phyloP scores from a whole-genome alignment of 2,329 filamentous ascomycete genomes.

The Monosporascus cannonballus region DNA sequence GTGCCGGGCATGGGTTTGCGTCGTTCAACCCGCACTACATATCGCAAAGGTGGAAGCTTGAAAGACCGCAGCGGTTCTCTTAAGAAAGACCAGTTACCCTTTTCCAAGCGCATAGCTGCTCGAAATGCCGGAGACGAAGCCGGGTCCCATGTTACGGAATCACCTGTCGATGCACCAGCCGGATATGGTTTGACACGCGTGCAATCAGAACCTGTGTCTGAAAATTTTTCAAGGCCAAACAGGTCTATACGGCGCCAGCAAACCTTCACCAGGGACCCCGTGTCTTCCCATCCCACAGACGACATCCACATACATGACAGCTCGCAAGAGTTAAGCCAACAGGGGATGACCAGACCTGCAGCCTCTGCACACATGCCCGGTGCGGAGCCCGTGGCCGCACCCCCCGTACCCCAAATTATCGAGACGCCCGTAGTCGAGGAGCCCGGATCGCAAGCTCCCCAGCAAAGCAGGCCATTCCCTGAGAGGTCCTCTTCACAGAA shows the following conservation, averaged over 20 bases:
- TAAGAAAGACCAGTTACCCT: slow-evolving; percentile 67
- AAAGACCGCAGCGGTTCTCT: slow-evolving; percentile 82
- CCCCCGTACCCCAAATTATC: slow-evolving; percentile 50
- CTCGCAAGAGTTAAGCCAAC: slow-evolving; percentile 27
- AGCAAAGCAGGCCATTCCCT: slow-evolving; percentile 35
- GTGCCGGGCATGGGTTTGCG: slow-evolving; percentile 74
- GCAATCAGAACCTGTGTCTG: slow-evolving; percentile 62
- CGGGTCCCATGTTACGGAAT: slow-evolving; percentile 25
- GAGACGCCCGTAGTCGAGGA: slow-evolving; percentile 54
- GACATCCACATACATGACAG: slow-evolving; percentile 47
- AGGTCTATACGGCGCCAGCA: slow-evolving; percentile 41
- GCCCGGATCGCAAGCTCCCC: slow-evolving; percentile 10
- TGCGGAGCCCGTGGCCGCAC: slow-evolving; percentile 13
- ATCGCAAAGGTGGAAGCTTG: slow-evolving; percentile 77
- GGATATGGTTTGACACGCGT: slow-evolving; percentile 54
- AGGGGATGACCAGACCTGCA: slow-evolving; percentile 11
- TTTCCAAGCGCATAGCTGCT: slow-evolving; percentile 64
- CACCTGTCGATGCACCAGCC: slow-evolving; percentile 39
- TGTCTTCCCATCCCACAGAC: slow-evolving; percentile 22
- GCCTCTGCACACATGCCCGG: slow-evolving; percentile 13
- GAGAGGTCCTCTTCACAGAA: slow-evolving; percentile 51
- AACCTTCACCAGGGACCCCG: slow-evolving; percentile 41
- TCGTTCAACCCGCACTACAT: slow-evolving; percentile 86
- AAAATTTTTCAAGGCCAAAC: slow-evolving; percentile 58
- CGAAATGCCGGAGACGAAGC: slow-evolving; percentile 54